Evolutionary conservation across 2,329 filamentous ascomycete genomes (phyloP).

Genomic region (Colletotrichum tropicicola): DNA sequence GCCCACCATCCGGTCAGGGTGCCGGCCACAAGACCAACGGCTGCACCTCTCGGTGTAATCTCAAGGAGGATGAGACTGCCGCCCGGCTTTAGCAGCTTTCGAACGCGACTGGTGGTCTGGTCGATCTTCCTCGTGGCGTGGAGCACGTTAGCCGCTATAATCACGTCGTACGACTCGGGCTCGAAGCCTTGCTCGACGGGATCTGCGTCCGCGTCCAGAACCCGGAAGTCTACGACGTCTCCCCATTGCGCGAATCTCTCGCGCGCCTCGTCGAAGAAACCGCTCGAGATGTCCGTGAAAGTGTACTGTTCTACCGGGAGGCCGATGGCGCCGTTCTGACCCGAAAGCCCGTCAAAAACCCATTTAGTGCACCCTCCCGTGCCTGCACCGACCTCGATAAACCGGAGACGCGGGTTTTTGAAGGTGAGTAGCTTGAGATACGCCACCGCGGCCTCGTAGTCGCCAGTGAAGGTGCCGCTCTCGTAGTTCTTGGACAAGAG

Average conservation of each 20-base stretch:
- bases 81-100: constrained; percentile 39
- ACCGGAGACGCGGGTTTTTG: too few relatives aligned
- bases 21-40: constrained; percentile 38
- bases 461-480: too few relatives aligned
- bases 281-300: constrained; percentile 40
- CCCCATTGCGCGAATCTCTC: not conserved
- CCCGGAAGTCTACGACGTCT: constrained; percentile 28
- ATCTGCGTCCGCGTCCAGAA: constrained; percentile 43
- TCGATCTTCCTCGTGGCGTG: constrained; percentile 37
- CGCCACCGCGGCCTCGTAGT: too few relatives aligned
- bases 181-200: constrained; percentile 39
- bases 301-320: constrained; percentile 33
- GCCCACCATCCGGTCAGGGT: constrained; percentile 32
- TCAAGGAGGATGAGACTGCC: constrained; percentile 36
- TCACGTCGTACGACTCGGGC: constrained; percentile 37
- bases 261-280: constrained; percentile 33
- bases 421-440: too few relatives aligned
- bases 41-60: not conserved
- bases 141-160: constrained; percentile 39
- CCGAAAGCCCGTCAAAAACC: not conserved
- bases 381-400: too few relatives aligned
- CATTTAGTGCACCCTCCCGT: too few relatives aligned
- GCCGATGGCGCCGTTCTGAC: constrained; percentile 52
- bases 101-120: constrained; percentile 33
- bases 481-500: too few relatives aligned